phyloP scores from a whole-genome alignment of 306 rosid species.

The Fragaria iinumae region DNA sequence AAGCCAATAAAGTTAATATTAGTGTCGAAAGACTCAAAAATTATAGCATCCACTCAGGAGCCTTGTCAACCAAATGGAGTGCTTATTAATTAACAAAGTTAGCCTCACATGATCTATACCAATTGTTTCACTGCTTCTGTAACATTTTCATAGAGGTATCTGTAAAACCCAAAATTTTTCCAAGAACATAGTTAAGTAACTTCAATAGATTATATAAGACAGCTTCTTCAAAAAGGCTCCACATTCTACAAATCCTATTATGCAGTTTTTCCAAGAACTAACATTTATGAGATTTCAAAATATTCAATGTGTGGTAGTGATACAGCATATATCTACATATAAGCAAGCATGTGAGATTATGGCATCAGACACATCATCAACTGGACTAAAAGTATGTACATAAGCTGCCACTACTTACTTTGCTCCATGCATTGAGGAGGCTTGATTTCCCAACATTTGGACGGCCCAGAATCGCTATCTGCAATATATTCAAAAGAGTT shows the following conservation, averaged over 20 bases:
- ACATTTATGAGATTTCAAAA: neutral
- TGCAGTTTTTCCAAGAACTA: neutral
- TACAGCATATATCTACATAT: neutral
- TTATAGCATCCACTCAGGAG: neutral
- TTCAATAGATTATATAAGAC: neutral
- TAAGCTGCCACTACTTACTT: constrained; percentile 48
- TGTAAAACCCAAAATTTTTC: neutral
- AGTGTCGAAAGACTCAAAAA: neutral
- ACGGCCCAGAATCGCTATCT: constrained; percentile 96
- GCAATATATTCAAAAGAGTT: constrained; percentile 32
- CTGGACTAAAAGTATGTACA: neutral
- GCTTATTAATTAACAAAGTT: neutral
- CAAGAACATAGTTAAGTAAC: neutral
- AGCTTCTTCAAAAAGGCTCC: neutral
- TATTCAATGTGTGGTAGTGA: neutral
- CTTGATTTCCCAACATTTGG: constrained; percentile 98
- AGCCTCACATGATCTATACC: neutral
- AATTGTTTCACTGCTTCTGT: neutral
- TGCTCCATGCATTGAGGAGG: constrained; percentile 99
- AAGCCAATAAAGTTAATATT: neutral
- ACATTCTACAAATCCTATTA: neutral
- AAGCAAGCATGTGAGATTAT: neutral
- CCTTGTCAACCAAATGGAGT: neutral
- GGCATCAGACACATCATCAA: constrained; percentile 9
- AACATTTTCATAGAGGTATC: neutral